Conservation (phyloP, 2,329 filamentous ascomycete species). For the Sarocladiaceae sp. region DNA sequence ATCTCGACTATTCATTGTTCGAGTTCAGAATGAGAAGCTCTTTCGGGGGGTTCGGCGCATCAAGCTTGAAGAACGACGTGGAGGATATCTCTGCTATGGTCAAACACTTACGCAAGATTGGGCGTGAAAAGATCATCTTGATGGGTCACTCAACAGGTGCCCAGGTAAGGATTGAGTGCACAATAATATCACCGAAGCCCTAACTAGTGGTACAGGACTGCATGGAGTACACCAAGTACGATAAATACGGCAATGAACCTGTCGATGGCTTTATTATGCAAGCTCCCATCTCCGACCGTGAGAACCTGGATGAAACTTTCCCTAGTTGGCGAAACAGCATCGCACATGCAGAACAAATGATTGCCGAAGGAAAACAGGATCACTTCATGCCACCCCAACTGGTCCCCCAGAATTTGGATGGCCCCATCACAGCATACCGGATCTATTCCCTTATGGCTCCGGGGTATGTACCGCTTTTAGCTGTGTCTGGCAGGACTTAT, state of each 20-base stretch:
- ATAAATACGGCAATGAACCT: slow-evolving; percentile 39
- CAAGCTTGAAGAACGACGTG: slow-evolving; percentile 47
- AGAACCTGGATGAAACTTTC: slow-evolving; percentile 50
- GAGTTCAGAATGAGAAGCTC: slow-evolving; percentile 53
- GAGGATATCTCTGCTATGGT: slow-evolving; percentile 50
- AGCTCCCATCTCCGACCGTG: slow-evolving; percentile 73
- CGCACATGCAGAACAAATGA: slow-evolving; percentile 47
- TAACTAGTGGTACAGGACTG: slow-evolving; percentile 41
- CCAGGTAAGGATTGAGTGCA: slow-evolving; percentile 39
- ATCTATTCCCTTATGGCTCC: slow-evolving; percentile 45
- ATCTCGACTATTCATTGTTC: slow-evolving; percentile 48
- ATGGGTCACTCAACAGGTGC: slow-evolving; percentile 58
- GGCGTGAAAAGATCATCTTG: slow-evolving; percentile 47
- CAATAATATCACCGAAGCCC: background rate
- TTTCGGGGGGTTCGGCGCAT: slow-evolving; percentile 47
- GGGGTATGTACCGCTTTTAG: too few species aligned
- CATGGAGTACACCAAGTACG: slow-evolving; percentile 47
- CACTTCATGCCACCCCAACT: slow-evolving; percentile 48
- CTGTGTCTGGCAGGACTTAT: slow-evolving; percentile 26
- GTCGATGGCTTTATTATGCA: slow-evolving; percentile 78
- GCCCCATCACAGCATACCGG: slow-evolving; percentile 49
- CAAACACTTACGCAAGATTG: slow-evolving; percentile 45
- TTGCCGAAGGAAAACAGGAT: slow-evolving; percentile 47
- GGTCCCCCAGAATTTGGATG: slow-evolving; percentile 34
- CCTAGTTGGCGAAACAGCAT: slow-evolving; percentile 41